Conservation (phyloP, 768 basidiomycete genomes). For the Naematelia encephala region DNA sequence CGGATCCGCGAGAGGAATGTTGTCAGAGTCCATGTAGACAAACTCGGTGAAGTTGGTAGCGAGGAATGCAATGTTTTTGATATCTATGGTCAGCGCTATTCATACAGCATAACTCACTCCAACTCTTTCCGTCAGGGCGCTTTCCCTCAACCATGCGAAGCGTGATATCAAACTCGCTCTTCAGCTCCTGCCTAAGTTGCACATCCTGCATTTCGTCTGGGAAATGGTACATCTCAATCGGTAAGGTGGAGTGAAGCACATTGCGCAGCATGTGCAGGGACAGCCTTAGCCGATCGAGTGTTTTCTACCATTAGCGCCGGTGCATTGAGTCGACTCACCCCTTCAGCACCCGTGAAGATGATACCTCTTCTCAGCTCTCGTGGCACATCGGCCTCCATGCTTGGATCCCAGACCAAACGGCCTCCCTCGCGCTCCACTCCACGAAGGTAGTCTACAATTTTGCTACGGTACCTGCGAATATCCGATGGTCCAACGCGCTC, state of each 20-base stretch:
- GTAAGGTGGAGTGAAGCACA: slow-evolving; percentile 48
- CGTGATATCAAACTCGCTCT: slow-evolving; percentile 43
- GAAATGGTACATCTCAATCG: slow-evolving; percentile 54
- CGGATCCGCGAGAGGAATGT: neutral
- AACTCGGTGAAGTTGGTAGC: slow-evolving; percentile 45
- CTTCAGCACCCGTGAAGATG: slow-evolving; percentile 43
- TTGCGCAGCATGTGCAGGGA: slow-evolving; percentile 51
- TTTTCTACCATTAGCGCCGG: slow-evolving; percentile 38
- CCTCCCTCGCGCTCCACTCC: slow-evolving; percentile 37
- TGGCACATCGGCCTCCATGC: slow-evolving; percentile 18
- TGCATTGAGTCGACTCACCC: slow-evolving; percentile 21
- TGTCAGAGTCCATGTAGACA: slow-evolving; percentile 50
- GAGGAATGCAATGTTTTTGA: slow-evolving; percentile 48
- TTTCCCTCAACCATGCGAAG: slow-evolving; percentile 35
- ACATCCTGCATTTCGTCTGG: slow-evolving; percentile 50
- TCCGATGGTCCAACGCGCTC: slow-evolving; percentile 28
- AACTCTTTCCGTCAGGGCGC: slow-evolving; percentile 34
- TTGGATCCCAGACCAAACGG: slow-evolving; percentile 38
- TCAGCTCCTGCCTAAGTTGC: slow-evolving; percentile 29
- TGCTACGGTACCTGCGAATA: slow-evolving; percentile 36
- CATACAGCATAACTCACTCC: slow-evolving; percentile 24
- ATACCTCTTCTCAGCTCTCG: slow-evolving; percentile 30
- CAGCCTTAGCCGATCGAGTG: slow-evolving; percentile 44
- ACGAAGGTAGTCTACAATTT: slow-evolving; percentile 38
- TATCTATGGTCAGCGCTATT: slow-evolving; percentile 24